Evolutionary conservation across 2,329 filamentous ascomycete genomes (phyloP), one percentile per base, ranked within the genome.

Genomic region (Aspergillus tanneri): DNA sequence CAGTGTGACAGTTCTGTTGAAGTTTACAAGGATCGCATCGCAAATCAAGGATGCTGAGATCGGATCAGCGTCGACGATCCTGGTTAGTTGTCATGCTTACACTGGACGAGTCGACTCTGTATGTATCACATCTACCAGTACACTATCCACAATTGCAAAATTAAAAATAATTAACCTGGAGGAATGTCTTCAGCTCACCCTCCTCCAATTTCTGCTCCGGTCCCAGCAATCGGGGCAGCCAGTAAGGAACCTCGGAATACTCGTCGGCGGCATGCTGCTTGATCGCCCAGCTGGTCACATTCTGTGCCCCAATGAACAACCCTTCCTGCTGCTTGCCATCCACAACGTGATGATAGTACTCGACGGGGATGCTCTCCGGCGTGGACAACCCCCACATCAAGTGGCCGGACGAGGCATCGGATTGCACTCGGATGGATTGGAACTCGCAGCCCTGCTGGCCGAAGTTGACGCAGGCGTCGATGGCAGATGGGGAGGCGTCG

Each of bases 261-360:
- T 28, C 24, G 14, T 44, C 30, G 14, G 30, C 30, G 2, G 30
- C 12, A 16, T 36, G 25, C n/a, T 36, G 30, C 32, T 36, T 36
- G 16, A 44, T 44, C 6, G 42, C 42, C 42, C 42, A 44, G 11
- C 19, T 24, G 12, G 42, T 44, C n/a, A 44, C 32, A 25, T 44
- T 44, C 30, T 44, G n/a, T 6, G 42, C 42, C 2, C 42, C 42
- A 6, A 44, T 24, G 22, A 36, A 44, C 19, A 44, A 22, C 1
- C 42, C 42, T 10, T 37, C 42, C 32, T 44, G 42, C 32, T 36
- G 42, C 30, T 16, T 19, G 7, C 42, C 42, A 18, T 44, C 32
- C 16, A 44, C 42, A 9, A 18, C 32, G 32, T 44, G 42, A 12
- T 44, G 42, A 30, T 44, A 44, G 23, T 35, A 44, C 11, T 44